Percentiles rank a stretch among this genome's conserved stretches.
Evolutionary conservation across 352 stramenopile species (phyloP).

Genomic region (Phytophthora idaei): DNA sequence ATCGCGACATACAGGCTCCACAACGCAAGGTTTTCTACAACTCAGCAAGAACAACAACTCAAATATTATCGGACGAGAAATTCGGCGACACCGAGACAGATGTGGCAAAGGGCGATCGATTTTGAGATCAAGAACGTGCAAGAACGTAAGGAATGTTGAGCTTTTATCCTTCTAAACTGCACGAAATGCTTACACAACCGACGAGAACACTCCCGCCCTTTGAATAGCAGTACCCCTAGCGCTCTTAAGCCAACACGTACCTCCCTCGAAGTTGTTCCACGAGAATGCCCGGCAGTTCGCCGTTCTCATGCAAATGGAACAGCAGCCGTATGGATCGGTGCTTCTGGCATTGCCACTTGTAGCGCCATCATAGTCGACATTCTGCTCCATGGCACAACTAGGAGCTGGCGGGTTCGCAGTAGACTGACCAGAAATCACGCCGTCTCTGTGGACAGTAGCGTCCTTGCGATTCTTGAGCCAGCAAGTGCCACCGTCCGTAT

Average conservation of each 20-base stretch:
- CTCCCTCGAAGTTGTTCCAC: slow-evolving; percentile 52
- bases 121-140: too few species aligned
- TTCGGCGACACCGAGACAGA: too few species aligned
- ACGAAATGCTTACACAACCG: slow-evolving; percentile 12
- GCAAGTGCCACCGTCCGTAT: slow-evolving; percentile 55
- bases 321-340: slow-evolving; percentile 29
- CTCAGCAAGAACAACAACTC: too few species aligned
- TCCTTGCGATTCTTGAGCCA: slow-evolving; percentile 47
- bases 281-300: slow-evolving; percentile 47
- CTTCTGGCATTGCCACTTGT: slow-evolving; percentile 23
- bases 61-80: too few species aligned
- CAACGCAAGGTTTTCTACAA: too few species aligned
- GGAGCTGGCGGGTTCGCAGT: slow-evolving; percentile 22
- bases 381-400: slow-evolving; percentile 37
- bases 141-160: too few species aligned
- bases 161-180: too few species aligned
- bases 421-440: slow-evolving; percentile 24
- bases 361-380: slow-evolving; percentile 33
- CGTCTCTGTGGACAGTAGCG: slow-evolving; percentile 3
- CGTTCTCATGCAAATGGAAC: slow-evolving; percentile 35
- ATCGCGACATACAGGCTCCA: too few species aligned
- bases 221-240: slow-evolving; percentile 15
- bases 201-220: slow-evolving; percentile 16
- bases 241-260: slow-evolving; percentile 73
- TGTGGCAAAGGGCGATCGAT: too few species aligned